Conservation (phyloP, 176 grass and related monocot species). For the Bolboschoenus planiculmis region DNA sequence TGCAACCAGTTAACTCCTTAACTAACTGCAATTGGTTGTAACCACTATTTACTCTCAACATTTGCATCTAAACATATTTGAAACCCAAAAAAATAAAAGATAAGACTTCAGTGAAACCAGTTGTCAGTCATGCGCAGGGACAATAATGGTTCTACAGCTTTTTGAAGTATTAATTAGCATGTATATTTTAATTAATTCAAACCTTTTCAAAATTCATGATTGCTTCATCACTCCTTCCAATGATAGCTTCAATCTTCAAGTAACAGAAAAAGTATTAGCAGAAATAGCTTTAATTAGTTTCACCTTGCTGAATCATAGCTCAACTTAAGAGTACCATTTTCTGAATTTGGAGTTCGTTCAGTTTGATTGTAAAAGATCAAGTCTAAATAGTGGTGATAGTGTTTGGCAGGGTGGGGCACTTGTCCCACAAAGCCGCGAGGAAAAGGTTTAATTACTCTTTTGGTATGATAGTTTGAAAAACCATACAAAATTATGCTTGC, state of each 20-base stretch:
- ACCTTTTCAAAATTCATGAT: conserved; percentile 99
- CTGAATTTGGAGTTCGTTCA: background rate
- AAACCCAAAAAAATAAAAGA: background rate
- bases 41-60: background rate
- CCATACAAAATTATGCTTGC: background rate
- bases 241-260: conserved; percentile 81
- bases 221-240: conserved; percentile 82
- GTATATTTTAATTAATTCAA: conserved; percentile 1
- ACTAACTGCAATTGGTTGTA: background rate
- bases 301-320: background rate
- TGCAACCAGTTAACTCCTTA: background rate
- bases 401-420: background rate
- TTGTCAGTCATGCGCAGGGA: background rate
- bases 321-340: background rate
- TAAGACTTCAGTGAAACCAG: background rate
- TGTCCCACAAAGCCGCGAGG: background rate
- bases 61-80: background rate
- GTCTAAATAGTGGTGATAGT: background rate
- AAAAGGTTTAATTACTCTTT: background rate
- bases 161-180: background rate
- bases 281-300: background rate
- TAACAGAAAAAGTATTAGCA: conserved; percentile 9
- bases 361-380: background rate
- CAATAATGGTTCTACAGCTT: background rate
- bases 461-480: background rate